Percentiles rank a stretch among this genome's conserved stretches.
Evolutionary conservation across 177 flowering plant species (phyloP).

Genomic region (Vitis hybrid): DNA sequence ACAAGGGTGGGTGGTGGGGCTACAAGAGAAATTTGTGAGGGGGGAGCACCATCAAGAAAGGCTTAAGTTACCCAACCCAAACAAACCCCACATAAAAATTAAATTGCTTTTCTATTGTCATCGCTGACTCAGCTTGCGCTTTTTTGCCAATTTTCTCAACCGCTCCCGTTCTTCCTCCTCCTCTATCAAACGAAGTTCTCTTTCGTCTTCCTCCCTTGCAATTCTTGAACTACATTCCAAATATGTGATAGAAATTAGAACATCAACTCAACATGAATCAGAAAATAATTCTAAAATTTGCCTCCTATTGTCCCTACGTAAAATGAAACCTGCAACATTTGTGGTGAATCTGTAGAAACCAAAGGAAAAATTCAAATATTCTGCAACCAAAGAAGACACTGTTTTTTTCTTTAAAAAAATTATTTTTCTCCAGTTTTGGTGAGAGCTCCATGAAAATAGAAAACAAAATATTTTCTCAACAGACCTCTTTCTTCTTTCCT

Average conservation of each 20-base stretch:
- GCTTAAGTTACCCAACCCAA: neutral
- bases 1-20: too few relatives aligned
- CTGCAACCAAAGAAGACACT: too few relatives aligned
- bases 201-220: slow-evolving; percentile 72
- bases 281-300: neutral
- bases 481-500: too few relatives aligned
- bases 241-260: neutral
- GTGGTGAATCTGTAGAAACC: neutral
- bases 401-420: too few relatives aligned
- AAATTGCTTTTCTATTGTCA: slow-evolving; percentile 9
- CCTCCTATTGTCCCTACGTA: too few relatives aligned
- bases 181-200: slow-evolving; percentile 55
- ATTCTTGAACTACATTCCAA: slow-evolving; percentile 52
- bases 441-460: too few relatives aligned
- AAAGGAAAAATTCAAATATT: too few relatives aligned
- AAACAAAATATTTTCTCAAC: too few relatives aligned
- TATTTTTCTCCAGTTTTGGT: too few relatives aligned
- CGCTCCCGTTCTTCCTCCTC: slow-evolving; percentile 68
- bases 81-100: neutral
- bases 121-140: slow-evolving; percentile 47
- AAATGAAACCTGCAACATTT: neutral
- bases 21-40: too few relatives aligned
- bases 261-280: neutral
- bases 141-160: slow-evolving; percentile 54
- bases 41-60: too few relatives aligned